Conservation (phyloP, 2,329 filamentous ascomycete genomes). For the Aspergillus eucalypticola region DNA sequence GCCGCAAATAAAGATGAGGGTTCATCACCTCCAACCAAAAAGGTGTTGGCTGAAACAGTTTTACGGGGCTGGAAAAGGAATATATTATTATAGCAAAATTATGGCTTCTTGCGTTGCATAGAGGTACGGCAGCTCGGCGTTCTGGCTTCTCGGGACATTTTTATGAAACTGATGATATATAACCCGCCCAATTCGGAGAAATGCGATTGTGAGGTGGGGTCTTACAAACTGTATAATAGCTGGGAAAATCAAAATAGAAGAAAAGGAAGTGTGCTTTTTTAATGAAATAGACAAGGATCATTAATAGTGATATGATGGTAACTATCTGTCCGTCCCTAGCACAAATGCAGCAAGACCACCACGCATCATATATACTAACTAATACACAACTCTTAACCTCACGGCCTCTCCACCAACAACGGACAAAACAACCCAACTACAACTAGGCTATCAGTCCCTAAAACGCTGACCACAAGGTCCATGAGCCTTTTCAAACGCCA, state of each 20-base stretch:
- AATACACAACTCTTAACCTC: too few relatives aligned
- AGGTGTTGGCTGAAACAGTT: background rate
- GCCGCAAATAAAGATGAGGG: slow-evolving; percentile 46
- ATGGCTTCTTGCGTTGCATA: background rate
- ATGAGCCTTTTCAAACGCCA: slow-evolving; percentile 22
- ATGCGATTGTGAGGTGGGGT: too few relatives aligned
- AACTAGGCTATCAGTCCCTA: background rate
- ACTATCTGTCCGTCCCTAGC: background rate
- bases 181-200: background rate
- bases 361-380: background rate
- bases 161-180: slow-evolving; percentile 2
- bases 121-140: background rate
- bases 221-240: slow-evolving; percentile 1
- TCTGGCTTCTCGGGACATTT: background rate
- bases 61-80: too few relatives aligned
- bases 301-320: background rate
- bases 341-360: background rate
- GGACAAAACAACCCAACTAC: slow-evolving; percentile 10
- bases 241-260: background rate
- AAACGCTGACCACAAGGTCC: slow-evolving; percentile 23
- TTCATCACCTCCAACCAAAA: background rate
- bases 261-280: background rate
- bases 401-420: background rate
- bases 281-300: background rate
- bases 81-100: background rate